These are phyloP conservation scores for Clavispora santaluciae DNA, from an alignment of 805 yeast species.

Conservation along the genomic window DNA sequence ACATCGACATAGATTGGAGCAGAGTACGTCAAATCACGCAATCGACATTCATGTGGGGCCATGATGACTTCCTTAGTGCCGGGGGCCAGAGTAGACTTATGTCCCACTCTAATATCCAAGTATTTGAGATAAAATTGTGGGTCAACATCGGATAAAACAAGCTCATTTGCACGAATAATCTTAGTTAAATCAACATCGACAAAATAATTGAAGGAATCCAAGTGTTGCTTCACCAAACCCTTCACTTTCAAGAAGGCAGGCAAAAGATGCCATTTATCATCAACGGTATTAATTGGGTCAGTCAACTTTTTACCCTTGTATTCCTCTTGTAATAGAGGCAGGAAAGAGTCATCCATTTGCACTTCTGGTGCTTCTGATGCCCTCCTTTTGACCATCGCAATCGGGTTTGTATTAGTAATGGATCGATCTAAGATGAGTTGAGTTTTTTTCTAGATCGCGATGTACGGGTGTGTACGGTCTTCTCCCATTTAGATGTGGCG, in stretches of 20 bases:
- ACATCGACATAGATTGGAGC: constrained; percentile 97
- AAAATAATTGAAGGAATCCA: constrained; percentile 96
- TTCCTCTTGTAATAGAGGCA: constrained; percentile 70
- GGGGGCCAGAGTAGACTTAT: constrained; percentile 51
- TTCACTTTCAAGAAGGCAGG: constrained; percentile 96
- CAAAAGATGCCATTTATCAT: constrained; percentile 93
- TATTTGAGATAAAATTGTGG: constrained; percentile 94
- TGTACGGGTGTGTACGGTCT: constrained; percentile 16
- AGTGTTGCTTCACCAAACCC: constrained; percentile 94
- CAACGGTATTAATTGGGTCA: constrained; percentile 85
- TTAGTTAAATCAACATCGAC: constrained; percentile 91
- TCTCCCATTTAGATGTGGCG: too few relatives aligned
- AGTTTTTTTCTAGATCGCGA: constrained; percentile 6
- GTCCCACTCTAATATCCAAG: constrained; percentile 88
- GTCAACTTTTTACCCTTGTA: constrained; percentile 84
- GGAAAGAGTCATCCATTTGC: constrained; percentile 55
- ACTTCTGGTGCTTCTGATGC: constrained; percentile 5
- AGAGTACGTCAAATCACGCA: constrained; percentile 88
- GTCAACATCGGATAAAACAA: constrained; percentile 88
- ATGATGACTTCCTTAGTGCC: constrained; percentile 55
- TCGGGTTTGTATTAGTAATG: background rate
- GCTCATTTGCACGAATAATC: constrained; percentile 85
- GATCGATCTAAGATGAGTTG: constrained; percentile 2
- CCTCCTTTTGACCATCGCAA: constrained; percentile 13
- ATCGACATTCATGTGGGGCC: constrained; percentile 93